Evolutionary conservation across 2,329 filamentous ascomycete species (phyloP).

Genomic region (Sarocladium kiliense): DNA sequence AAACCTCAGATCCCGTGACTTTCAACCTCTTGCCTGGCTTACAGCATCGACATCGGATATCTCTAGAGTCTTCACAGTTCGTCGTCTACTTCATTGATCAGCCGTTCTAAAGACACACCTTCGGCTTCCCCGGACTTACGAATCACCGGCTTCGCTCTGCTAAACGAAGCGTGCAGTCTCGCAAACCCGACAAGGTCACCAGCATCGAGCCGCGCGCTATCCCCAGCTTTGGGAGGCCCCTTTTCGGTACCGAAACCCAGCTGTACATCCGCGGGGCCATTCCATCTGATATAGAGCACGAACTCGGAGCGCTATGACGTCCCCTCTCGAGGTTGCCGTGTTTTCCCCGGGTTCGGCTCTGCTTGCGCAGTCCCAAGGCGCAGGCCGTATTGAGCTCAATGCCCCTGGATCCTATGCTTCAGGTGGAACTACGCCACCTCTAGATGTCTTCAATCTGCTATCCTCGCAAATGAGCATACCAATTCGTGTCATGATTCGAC

Average conservation of each 20-base stretch:
- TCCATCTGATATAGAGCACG: not conserved
- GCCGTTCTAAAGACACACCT: too few relatives aligned
- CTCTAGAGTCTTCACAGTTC: too few relatives aligned
- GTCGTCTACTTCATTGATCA: too few relatives aligned
- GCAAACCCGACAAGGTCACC: not conserved
- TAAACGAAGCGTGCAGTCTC: not conserved
- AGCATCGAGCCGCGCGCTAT: not conserved
- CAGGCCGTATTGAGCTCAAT: conserved; percentile 50
- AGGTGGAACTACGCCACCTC: conserved; percentile 47
- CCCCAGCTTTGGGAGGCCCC: not conserved
- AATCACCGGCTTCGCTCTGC: not conserved
- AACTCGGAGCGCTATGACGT: not conserved
- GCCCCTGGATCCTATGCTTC: conserved; percentile 40
- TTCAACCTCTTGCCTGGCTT: not conserved
- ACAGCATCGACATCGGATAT: too few relatives aligned
- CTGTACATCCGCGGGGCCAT: not conserved
- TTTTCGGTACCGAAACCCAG: not conserved
- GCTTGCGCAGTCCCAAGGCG: conserved; percentile 36
- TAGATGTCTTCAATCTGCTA: conserved; percentile 31
- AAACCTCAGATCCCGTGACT: conserved; percentile 1
- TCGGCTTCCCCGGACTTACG: not conserved
- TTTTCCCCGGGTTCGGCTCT: conserved; percentile 40
- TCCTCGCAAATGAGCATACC: conserved; percentile 26
- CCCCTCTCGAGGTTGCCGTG: conserved; percentile 48
- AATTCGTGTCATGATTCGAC: conserved; percentile 52